These are phyloP conservation scores for Pseudocercospora musae DNA, from an alignment of 2,329 filamentous ascomycete species.

Conservation along the genomic window DNA sequence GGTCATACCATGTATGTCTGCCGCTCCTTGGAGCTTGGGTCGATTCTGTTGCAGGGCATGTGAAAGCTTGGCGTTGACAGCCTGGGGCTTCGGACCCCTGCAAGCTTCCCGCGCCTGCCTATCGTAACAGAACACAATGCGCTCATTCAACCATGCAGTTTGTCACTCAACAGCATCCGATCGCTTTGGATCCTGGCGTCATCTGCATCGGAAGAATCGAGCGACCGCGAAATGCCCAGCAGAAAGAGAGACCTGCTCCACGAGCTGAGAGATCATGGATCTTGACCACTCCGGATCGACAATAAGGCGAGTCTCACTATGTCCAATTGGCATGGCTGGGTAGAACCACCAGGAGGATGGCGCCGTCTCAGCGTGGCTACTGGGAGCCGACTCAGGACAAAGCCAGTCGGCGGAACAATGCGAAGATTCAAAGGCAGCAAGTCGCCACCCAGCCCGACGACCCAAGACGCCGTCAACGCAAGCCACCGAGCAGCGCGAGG, in stretches of 20 bases:
- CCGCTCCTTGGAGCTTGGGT: too few relatives aligned
- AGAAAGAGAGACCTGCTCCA: background rate
- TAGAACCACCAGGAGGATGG: background rate
- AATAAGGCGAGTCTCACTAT: background rate
- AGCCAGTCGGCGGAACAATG: background rate
- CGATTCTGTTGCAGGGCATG: background rate
- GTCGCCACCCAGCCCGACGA: too few relatives aligned
- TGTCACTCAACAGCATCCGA: background rate
- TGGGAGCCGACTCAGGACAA: background rate
- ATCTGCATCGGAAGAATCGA: background rate
- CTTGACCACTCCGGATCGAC: background rate
- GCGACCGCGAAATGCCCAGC: background rate
- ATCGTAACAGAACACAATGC: background rate
- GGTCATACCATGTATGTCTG: too few relatives aligned
- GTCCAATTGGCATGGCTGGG: background rate
- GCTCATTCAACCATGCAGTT: background rate
- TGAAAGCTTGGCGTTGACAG: background rate
- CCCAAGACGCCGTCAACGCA: too few relatives aligned
- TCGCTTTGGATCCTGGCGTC: background rate
- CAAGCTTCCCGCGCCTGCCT: background rate
- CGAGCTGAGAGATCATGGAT: background rate
- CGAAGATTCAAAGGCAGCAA: too few relatives aligned
- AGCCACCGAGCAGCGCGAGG: too few relatives aligned
- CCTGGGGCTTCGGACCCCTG: background rate
- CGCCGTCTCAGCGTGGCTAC: background rate